These are phyloP conservation scores for Steccherinum ochraceum DNA, from an alignment of 768 basidiomycete genomes.

Conservation along the genomic window DNA sequence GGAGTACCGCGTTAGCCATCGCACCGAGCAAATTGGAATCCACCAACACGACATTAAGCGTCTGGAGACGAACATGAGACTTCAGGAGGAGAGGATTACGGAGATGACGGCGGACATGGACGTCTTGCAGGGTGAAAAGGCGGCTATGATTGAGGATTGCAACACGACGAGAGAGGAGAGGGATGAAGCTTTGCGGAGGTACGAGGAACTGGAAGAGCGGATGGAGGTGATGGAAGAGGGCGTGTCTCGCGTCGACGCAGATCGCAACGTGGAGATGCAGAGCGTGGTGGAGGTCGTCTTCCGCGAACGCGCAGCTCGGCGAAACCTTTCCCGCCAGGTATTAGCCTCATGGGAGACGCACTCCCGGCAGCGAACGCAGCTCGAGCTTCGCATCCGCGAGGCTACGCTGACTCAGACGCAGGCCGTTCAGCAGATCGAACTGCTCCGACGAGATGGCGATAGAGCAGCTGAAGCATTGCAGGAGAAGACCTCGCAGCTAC, in stretches of 20 bases:
- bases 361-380: not conserved
- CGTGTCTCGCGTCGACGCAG: conserved; percentile 16
- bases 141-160: conserved; percentile 82
- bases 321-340: not conserved
- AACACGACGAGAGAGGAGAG: conserved; percentile 69
- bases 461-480: not conserved
- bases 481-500: conserved; percentile 2
- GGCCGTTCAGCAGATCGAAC: not conserved
- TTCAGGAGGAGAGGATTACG: conserved; percentile 67
- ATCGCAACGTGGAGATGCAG: conserved; percentile 19
- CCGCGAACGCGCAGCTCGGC: conserved; percentile 5
- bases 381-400: conserved; percentile 8
- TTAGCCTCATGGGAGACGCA: not conserved
- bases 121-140: conserved; percentile 57
- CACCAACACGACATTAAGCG: conserved; percentile 77
- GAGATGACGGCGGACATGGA: conserved; percentile 72
- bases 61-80: conserved; percentile 64
- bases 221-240: conserved; percentile 38
- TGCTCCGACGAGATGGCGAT: not conserved
- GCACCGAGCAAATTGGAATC: conserved; percentile 70
- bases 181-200: conserved; percentile 49
- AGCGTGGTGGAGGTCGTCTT: conserved; percentile 20
- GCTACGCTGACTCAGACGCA: conserved; percentile 8
- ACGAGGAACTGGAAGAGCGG: conserved; percentile 61
- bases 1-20: conserved; percentile 54